These are phyloP conservation scores for Curvularia hawaiiensis DNA, from an alignment of 2,329 filamentous ascomycete genomes.

Conservation along the genomic window DNA sequence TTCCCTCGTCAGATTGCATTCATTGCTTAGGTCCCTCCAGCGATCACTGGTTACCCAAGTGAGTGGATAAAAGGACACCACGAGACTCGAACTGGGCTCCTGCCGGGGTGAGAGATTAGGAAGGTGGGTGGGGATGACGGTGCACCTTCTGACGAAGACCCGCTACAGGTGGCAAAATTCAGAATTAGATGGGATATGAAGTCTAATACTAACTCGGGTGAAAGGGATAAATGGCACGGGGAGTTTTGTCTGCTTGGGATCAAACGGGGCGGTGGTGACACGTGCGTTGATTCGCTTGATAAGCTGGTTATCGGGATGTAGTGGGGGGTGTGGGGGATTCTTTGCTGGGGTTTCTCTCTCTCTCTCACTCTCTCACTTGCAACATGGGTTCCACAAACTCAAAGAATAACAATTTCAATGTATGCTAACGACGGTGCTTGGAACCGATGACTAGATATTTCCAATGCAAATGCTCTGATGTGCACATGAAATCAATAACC, in stretches of 20 bases:
- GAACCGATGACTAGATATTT: background rate
- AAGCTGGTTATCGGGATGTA: background rate
- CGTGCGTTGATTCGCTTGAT: background rate
- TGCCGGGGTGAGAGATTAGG: conserved; percentile 37
- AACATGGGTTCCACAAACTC: background rate
- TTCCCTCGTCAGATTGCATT: conserved; percentile 50
- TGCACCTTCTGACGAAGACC: conserved; percentile 44
- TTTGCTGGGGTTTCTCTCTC: background rate
- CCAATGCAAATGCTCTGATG: background rate
- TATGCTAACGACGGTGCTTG: background rate
- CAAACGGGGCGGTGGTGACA: background rate
- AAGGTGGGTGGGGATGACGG: conserved; percentile 40
- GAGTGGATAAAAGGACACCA: conserved; percentile 48
- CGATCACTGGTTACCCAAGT: conserved; percentile 48
- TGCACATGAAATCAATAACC: too few relatives aligned
- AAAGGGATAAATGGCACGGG: too few relatives aligned
- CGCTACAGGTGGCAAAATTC: conserved; percentile 39
- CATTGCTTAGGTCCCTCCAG: conserved; percentile 52
- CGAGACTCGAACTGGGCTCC: conserved; percentile 51
- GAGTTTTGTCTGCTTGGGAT: background rate
- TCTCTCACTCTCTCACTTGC: background rate
- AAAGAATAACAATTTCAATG: background rate
- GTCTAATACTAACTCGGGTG: too few relatives aligned
- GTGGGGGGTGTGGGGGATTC: background rate
- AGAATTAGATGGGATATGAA: conserved; percentile 8